Percentiles rank a stretch among this genome's conserved stretches.
Evolutionary conservation across 1,284 basidiomycete genomes (phyloP).

Genomic region (Amylostereum chailletii): DNA sequence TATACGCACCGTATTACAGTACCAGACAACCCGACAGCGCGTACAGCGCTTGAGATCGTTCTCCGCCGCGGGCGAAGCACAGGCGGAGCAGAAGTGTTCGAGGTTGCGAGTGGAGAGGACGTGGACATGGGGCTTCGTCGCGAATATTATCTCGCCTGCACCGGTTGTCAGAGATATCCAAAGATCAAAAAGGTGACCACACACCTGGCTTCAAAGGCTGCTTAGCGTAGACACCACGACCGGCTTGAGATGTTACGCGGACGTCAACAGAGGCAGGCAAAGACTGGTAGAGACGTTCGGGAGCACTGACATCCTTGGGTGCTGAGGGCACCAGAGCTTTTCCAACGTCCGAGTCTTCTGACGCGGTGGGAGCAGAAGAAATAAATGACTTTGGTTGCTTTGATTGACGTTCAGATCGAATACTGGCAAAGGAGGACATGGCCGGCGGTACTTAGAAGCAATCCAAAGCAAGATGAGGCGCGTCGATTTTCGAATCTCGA

Average conservation of each 20-base stretch:
- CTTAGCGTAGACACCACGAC: constrained; percentile 25
- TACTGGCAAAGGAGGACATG: constrained; percentile 15
- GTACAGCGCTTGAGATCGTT: constrained; percentile 57
- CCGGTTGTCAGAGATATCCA: constrained; percentile 2
- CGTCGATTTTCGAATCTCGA: too few relatives aligned
- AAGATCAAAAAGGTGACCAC: constrained; percentile 5
- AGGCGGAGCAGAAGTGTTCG: constrained; percentile 58
- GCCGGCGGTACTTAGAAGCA: background rate
- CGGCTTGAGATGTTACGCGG: constrained; percentile 12
- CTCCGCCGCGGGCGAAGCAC: constrained; percentile 33
- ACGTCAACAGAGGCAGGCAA: constrained; percentile 18
- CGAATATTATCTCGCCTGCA: constrained; percentile 52
- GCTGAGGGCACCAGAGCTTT: background rate
- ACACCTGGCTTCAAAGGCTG: constrained; percentile 28
- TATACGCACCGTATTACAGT: constrained; percentile 57
- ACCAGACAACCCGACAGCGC: constrained; percentile 57
- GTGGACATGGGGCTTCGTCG: constrained; percentile 49
- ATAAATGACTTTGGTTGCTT: constrained; percentile 16
- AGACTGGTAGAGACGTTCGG: constrained; percentile 9
- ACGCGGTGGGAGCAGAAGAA: constrained; percentile 11
- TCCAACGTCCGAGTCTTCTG: constrained; percentile 15
- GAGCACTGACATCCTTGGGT: too few relatives aligned
- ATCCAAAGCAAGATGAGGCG: background rate
- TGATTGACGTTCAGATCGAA: constrained; percentile 10
- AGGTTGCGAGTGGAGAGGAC: constrained; percentile 63